phyloP scores from a whole-genome alignment of 371 early-diverging fungal species.

The Rhizomucor miehei region DNA sequence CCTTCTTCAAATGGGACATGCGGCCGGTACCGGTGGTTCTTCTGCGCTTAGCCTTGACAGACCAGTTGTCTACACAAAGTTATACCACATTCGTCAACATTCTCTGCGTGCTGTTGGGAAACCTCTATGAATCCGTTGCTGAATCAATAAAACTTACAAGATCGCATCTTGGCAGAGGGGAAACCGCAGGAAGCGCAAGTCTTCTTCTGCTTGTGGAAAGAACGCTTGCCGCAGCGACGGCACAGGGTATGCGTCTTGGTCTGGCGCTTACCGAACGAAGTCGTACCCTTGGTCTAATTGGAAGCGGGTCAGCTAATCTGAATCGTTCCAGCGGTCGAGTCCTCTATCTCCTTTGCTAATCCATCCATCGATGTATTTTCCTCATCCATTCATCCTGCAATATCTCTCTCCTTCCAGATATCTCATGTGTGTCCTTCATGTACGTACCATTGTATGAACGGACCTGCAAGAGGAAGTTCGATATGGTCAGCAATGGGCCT shows the following conservation, averaged over 20 bases:
- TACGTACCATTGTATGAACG: constrained; percentile 1
- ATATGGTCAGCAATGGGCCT: no score
- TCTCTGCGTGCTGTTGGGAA: neutral
- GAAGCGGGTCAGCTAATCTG: neutral
- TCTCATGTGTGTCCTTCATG: neutral
- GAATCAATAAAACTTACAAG: constrained; percentile 63
- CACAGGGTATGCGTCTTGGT: constrained; percentile 98
- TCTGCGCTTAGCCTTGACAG: constrained; percentile 93
- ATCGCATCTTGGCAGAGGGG: constrained; percentile 95
- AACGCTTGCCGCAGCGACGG: constrained; percentile 95
- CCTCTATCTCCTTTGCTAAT: neutral
- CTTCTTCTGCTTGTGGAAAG: constrained; percentile 99
- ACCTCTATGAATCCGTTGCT: no score
- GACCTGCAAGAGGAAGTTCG: neutral
- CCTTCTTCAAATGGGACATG: constrained; percentile 90
- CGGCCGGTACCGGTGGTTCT: constrained; percentile 98
- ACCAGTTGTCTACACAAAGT: constrained; percentile 75
- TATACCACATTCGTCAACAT: neutral
- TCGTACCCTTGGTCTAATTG: constrained; percentile 95
- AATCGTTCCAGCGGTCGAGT: no score
- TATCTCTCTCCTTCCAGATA: no score
- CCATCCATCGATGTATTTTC: constrained; percentile 2
- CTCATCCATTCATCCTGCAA: neutral
- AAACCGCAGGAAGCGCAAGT: constrained; percentile 98
- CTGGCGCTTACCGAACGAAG: constrained; percentile 99